Evolutionary conservation across 1,139 yeast species (phyloP), one percentile per base, ranked within the genome.

Genomic region (Hyphopichia pseudoburtonii): DNA sequence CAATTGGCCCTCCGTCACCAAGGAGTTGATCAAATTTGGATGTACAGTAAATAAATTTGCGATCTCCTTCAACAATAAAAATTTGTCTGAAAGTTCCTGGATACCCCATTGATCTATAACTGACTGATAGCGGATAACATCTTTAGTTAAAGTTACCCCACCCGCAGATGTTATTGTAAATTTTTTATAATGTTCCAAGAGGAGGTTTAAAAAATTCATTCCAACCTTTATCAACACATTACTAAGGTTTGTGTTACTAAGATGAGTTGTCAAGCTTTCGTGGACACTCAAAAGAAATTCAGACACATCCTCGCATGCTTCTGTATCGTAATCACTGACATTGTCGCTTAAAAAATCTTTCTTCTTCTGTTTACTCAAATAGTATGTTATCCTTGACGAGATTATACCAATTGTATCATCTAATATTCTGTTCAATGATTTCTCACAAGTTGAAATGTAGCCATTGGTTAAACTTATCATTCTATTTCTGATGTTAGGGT

Each of bases 31-130:
- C 50, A 87, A 76, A 37, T 66, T 66, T 8, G 73, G 66, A 54
- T 83, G 89, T 11, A 87, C 95, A 0, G 95, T 85, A 56, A 83
- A 90, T 46, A 90, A 66, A 52, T 87, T 88, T 27, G 94, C 90
- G 43, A 90, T 78, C 47, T 89, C 96, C 53, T 88, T 81, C 45
- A 90, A 64, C 9, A 88, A 70, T 35, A 78, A 80, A 63, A 86
- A 88, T 38, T 78, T 76, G 29, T 80, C 86, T n/a, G 82, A 70
- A 28, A 89, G 64, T 37, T 77, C 82, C 2, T 73, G 70, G 21
- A 86, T 69, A 5, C 69, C 71, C 92, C 95, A 87, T 32, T 66
- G 70, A 43, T 84, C 94, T 36, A 90, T 76, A 0, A 78, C 73
- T 14, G 82, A 75, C 54, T 87, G 94, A 54, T 84, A 88, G 26